Conservation (phyloP, 352 stramenopile species). For the Thraustotheca clavata region DNA sequence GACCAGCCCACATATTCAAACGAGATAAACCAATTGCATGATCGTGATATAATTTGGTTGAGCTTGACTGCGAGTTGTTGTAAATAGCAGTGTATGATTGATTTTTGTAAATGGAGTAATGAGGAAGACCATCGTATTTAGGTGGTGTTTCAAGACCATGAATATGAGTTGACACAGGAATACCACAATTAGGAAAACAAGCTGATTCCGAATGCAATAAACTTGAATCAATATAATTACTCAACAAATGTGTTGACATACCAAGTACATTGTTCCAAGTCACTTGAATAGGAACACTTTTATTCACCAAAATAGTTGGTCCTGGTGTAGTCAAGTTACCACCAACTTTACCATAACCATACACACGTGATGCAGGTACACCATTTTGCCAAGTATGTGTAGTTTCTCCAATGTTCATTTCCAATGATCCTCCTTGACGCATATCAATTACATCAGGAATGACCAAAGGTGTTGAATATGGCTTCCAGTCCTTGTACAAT, state of each 20-base stretch:
- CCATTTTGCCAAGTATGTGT: conserved; percentile 43
- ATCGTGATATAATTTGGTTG: conserved; percentile 68
- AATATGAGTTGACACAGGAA: conserved; percentile 47
- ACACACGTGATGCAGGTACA: conserved; percentile 32
- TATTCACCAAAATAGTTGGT: conserved; percentile 41
- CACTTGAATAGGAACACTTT: conserved; percentile 33
- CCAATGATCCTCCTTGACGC: conserved; percentile 28
- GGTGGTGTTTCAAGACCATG: conserved; percentile 58
- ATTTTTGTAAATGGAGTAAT: conserved; percentile 55
- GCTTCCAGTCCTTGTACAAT: conserved; percentile 34
- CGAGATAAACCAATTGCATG: conserved; percentile 57
- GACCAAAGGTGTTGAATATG: conserved; percentile 27
- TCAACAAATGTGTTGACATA: conserved; percentile 35
- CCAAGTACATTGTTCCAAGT: conserved; percentile 47
- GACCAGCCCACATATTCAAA: conserved; percentile 53
- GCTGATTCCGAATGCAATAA: conserved; percentile 38
- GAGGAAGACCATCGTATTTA: conserved; percentile 49
- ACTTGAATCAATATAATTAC: conserved; percentile 36
- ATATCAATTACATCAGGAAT: conserved; percentile 38
- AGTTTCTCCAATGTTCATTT: conserved; percentile 33
- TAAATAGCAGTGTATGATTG: conserved; percentile 45
- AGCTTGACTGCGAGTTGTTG: conserved; percentile 57
- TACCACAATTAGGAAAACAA: conserved; percentile 59
- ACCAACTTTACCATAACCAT: conserved; percentile 31
- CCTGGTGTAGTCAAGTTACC: conserved; percentile 32